A percentile compares a stretch with the other conserved stretches of the same genome.
phyloP scores from a whole-genome alignment of 2,329 filamentous ascomycete genomes.

The Penicillium sp. region DNA sequence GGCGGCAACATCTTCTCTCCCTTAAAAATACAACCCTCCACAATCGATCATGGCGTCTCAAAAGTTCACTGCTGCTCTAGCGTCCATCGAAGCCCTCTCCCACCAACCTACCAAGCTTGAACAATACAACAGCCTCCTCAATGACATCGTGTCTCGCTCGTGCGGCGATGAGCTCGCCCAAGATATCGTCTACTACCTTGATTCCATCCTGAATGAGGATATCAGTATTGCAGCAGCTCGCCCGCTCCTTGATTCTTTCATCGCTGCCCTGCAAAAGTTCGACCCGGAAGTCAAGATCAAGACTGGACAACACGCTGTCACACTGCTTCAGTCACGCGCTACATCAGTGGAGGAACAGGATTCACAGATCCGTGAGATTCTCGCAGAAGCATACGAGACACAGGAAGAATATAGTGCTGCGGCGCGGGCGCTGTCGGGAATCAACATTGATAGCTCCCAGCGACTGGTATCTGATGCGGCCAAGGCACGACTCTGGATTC shows the following conservation, averaged over 20 bases:
- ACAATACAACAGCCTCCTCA: constrained; percentile 64
- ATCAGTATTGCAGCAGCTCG: constrained; percentile 79
- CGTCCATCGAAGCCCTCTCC: constrained; percentile 57
- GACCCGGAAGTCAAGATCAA: constrained; percentile 69
- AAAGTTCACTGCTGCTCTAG: constrained; percentile 56
- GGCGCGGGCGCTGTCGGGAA: constrained; percentile 78
- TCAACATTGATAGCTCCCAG: constrained; percentile 88
- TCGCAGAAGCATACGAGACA: constrained; percentile 81
- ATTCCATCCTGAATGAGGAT: constrained; percentile 71
- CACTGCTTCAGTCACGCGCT: constrained; percentile 68
- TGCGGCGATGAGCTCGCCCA: constrained; percentile 56
- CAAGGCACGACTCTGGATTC: constrained; percentile 85
- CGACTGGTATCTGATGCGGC: constrained; percentile 81
- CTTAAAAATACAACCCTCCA: not conserved
- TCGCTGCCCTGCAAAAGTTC: constrained; percentile 64
- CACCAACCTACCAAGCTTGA: constrained; percentile 59
- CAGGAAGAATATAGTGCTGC: constrained; percentile 81
- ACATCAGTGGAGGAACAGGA: constrained; percentile 85
- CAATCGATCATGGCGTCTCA: constrained; percentile 54
- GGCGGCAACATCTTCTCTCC: not conserved
- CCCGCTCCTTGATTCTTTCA: constrained; percentile 72
- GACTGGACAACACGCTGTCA: constrained; percentile 75
- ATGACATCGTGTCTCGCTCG: constrained; percentile 58
- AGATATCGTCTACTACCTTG: constrained; percentile 72
- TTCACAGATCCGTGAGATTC: constrained; percentile 75